phyloP scores from a whole-genome alignment of 129 eudicot genomes.

The Kitagawia praeruptora region DNA sequence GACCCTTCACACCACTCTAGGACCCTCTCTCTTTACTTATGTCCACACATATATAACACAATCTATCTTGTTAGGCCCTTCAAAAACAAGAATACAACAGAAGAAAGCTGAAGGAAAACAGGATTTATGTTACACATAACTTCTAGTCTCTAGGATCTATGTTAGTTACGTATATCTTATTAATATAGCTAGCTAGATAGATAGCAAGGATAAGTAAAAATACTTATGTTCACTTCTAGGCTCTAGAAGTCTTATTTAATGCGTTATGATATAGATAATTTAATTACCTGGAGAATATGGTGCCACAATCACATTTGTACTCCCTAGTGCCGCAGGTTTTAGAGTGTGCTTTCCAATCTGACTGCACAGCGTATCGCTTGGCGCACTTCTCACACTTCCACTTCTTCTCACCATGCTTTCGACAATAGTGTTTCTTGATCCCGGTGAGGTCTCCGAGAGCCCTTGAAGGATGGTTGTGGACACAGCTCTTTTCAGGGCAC shows the following conservation, averaged over 20 bases:
- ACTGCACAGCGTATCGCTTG: conserved; percentile 85
- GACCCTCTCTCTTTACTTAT: background rate
- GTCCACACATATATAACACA: background rate
- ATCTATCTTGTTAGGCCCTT: background rate
- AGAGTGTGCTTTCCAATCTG: conserved; percentile 96
- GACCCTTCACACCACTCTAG: background rate
- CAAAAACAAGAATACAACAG: background rate
- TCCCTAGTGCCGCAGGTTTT: conserved; percentile 95
- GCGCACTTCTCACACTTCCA: conserved; percentile 97
- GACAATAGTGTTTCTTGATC: conserved; percentile 80
- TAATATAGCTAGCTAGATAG: background rate
- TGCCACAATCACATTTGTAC: conserved; percentile 89
- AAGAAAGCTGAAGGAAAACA: background rate
- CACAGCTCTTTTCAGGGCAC: conserved; percentile 88
- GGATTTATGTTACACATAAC: background rate
- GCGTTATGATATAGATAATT: background rate
- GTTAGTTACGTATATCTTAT: background rate
- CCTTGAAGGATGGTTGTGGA: conserved; percentile 85
- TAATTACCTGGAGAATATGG: conserved; percentile 71
- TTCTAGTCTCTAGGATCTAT: background rate
- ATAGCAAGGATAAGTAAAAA: too few species aligned
- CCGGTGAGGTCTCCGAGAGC: conserved; percentile 97
- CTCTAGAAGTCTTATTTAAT: too few species aligned
- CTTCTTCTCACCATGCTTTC: conserved; percentile 95
- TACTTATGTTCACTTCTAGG: too few species aligned